A percentile compares a stretch with the other conserved stretches of the same genome.
These are phyloP conservation scores for Rhododendron vialii DNA, from an alignment of 148 eudicot species.

Conservation along the genomic window DNA sequence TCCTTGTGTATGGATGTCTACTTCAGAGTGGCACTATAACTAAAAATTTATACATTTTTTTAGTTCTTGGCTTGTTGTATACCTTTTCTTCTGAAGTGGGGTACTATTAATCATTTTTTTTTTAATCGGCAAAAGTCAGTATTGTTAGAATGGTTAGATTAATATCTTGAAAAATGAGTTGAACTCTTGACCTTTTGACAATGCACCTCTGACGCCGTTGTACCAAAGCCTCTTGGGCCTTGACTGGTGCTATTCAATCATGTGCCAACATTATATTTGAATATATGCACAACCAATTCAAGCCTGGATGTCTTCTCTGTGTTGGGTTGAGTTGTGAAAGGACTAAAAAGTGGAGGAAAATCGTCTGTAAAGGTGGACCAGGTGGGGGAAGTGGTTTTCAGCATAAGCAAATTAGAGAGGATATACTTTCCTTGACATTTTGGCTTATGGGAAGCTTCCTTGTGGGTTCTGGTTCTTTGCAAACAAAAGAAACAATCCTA, in stretches of 20 bases:
- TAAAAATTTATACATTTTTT: neutral
- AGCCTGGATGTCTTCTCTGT: neutral
- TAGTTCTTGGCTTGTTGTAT: neutral
- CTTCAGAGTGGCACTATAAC: neutral
- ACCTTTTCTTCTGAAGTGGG: neutral
- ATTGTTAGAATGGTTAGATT: no score
- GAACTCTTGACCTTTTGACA: no score
- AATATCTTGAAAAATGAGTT: no score
- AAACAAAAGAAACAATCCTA: neutral
- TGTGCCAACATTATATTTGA: neutral
- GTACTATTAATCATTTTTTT: no score
- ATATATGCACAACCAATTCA: no score
- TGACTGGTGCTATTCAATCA: neutral
- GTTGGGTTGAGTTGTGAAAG: neutral
- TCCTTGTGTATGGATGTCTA: neutral
- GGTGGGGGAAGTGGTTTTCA: constrained; percentile 1
- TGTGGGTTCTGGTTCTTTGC: neutral
- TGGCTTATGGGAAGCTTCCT: constrained; percentile 8
- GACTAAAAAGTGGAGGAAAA: neutral
- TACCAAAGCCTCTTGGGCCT: no score
- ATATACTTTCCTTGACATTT: neutral
- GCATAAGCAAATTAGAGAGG: neutral
- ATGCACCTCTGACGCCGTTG: no score
- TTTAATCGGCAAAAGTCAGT: no score
- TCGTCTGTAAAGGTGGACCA: neutral